Evolutionary conservation across 352 stramenopile genomes (phyloP).

Genomic region (Globisporangium solare): DNA sequence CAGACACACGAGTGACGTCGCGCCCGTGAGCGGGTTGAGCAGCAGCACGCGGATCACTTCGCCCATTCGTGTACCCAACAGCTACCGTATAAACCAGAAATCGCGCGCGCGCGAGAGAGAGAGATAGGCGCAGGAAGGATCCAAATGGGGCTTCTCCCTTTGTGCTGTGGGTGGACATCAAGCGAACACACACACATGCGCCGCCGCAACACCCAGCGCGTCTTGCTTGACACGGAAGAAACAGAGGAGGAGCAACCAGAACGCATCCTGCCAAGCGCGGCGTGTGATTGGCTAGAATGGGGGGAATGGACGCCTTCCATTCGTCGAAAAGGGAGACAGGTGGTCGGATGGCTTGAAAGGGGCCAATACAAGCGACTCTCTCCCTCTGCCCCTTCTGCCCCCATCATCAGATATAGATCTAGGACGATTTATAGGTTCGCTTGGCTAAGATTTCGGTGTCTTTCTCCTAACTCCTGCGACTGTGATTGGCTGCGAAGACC

Average conservation of each 20-base stretch:
- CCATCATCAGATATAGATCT: neutral
- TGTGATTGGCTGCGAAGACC: too few species aligned
- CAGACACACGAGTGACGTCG: slow-evolving; percentile 76
- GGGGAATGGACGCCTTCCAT: neutral
- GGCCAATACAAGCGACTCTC: neutral
- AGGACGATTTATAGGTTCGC: neutral
- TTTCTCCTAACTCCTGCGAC: too few species aligned
- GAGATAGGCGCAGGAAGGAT: neutral
- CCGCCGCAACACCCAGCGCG: too few species aligned
- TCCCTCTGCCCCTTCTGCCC: too few species aligned
- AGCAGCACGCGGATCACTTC: slow-evolving; percentile 81
- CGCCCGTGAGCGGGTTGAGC: slow-evolving; percentile 60
- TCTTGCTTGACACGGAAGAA: neutral
- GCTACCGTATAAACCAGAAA: neutral
- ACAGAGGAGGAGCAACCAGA: neutral
- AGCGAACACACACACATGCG: neutral
- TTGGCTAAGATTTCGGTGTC: neutral
- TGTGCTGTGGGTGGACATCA: neutral
- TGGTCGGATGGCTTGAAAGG: slow-evolving; percentile 1
- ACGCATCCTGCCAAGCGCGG: neutral
- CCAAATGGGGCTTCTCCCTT: neutral
- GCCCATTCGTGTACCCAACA: slow-evolving; percentile 30
- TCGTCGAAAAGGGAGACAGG: neutral
- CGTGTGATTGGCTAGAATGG: neutral
- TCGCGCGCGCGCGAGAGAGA: too few species aligned